A percentile compares a stretch with the other conserved stretches of the same genome.
phyloP scores from a whole-genome alignment of 371 early-diverging fungal genomes.

The Syncephalis plumigaleata region DNA sequence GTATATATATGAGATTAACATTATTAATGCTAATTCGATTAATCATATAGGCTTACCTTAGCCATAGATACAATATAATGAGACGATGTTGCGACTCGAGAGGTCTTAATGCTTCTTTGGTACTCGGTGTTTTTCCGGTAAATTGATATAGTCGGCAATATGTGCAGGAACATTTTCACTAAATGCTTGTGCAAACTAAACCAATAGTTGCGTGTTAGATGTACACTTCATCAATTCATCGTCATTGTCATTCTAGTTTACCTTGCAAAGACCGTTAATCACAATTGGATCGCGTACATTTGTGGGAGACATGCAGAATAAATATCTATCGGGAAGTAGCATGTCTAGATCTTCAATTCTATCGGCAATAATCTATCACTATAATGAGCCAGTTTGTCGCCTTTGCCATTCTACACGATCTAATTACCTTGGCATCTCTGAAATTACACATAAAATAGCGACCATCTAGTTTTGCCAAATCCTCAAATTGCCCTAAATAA shows the following conservation, averaged over 20 bases:
- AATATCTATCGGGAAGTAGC: conserved; percentile 39
- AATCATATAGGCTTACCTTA: conserved; percentile 24
- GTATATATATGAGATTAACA: background rate
- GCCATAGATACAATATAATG: conserved; percentile 78
- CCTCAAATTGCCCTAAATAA: conserved; percentile 36
- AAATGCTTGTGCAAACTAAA: conserved; percentile 19
- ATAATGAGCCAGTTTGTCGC: background rate
- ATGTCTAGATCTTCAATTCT: conserved; percentile 36
- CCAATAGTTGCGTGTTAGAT: conserved; percentile 3
- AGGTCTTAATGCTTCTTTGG: conserved; percentile 15
- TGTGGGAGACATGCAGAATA: conserved; percentile 47
- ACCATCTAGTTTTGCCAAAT: conserved; percentile 40
- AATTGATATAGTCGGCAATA: conserved; percentile 23
- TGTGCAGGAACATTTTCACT: conserved; percentile 15
- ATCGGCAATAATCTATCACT: conserved; percentile 33
- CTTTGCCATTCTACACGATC: background rate
- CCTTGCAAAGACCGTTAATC: conserved; percentile 4
- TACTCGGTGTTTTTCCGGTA: conserved; percentile 22
- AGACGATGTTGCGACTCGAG: conserved; percentile 56
- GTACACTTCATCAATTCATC: no score
- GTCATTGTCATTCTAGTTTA: conserved; percentile 3
- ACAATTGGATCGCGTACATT: conserved; percentile 17
- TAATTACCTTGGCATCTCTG: conserved; percentile 29
- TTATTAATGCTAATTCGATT: background rate
- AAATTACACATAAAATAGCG: conserved; percentile 67